Percentiles rank a stretch among this genome's conserved stretches.
phyloP scores from a whole-genome alignment of 169 alveolate species.

The Eimeria mitis region DNA sequence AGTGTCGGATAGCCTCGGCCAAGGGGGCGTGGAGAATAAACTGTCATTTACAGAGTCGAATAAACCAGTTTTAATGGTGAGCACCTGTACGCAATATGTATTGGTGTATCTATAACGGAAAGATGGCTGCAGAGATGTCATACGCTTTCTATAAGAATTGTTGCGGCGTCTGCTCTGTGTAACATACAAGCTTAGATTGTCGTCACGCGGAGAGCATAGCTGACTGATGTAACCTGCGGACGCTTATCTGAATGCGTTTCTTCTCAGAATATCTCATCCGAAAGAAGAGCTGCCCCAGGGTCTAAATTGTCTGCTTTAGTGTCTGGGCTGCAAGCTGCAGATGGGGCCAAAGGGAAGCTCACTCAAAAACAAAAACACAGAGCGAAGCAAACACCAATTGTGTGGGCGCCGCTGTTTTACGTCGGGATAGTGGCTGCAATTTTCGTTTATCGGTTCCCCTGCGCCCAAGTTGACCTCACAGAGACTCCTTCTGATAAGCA shows the following conservation, averaged over 20 bases:
- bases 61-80: not conserved
- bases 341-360: not conserved
- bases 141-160: not conserved
- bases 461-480: not conserved
- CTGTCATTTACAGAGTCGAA: not conserved
- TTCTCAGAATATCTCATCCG: not conserved
- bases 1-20: not conserved
- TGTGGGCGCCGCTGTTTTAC: not conserved
- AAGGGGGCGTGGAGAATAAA: not conserved
- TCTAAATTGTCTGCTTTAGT: not conserved
- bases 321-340: not conserved
- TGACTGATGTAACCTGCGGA: not conserved
- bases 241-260: not conserved
- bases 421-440: not conserved
- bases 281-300: not conserved
- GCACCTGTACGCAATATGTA: not conserved
- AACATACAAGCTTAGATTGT: not conserved
- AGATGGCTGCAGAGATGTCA: no score
- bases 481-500: not conserved
- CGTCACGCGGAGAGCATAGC: not conserved
- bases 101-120: not conserved
- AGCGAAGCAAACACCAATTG: not conserved
- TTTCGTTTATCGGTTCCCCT: not conserved
- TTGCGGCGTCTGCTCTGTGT: no score
- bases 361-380: not conserved